These are phyloP conservation scores for Colletotrichum eremochloae DNA, from an alignment of 2,329 filamentous ascomycete species.

Conservation along the genomic window DNA sequence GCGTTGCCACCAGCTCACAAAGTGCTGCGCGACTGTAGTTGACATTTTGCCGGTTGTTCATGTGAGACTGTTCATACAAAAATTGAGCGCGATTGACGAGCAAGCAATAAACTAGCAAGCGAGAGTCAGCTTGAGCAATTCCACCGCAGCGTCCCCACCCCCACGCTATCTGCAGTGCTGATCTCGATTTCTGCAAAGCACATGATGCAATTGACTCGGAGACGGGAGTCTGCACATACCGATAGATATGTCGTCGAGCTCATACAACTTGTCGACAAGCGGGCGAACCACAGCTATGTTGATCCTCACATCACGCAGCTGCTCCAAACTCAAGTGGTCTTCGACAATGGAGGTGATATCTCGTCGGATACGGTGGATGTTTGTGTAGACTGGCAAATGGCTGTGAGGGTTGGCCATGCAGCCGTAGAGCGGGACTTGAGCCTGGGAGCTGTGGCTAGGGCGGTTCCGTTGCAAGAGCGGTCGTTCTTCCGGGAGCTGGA, in stretches of 20 bases:
- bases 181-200: neutral
- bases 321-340: conserved; percentile 76
- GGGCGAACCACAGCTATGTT: conserved; percentile 85
- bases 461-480: conserved; percentile 54
- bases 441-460: conserved; percentile 54
- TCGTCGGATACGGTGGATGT: conserved; percentile 78
- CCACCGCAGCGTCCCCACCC: neutral
- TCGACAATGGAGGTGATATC: conserved; percentile 75
- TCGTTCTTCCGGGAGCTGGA: conserved; percentile 45
- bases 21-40: conserved; percentile 82
- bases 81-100: conserved; percentile 87
- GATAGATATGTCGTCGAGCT: conserved; percentile 83
- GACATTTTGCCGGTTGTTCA: conserved; percentile 84
- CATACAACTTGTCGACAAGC: conserved; percentile 86
- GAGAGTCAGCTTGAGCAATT: conserved; percentile 12
- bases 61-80: conserved; percentile 80
- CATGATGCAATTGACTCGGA: neutral
- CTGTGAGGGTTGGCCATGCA: conserved; percentile 70
- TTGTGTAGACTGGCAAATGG: conserved; percentile 80
- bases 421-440: conserved; percentile 61
- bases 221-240: conserved; percentile 57
- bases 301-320: conserved; percentile 84
- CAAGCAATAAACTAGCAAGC: conserved; percentile 78
- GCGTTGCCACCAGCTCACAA: conserved; percentile 84
- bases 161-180: neutral